Base-by-base conservation (phyloP, 2,329 filamentous ascomycete genomes). In the Meredithiella fracta region DNA sequence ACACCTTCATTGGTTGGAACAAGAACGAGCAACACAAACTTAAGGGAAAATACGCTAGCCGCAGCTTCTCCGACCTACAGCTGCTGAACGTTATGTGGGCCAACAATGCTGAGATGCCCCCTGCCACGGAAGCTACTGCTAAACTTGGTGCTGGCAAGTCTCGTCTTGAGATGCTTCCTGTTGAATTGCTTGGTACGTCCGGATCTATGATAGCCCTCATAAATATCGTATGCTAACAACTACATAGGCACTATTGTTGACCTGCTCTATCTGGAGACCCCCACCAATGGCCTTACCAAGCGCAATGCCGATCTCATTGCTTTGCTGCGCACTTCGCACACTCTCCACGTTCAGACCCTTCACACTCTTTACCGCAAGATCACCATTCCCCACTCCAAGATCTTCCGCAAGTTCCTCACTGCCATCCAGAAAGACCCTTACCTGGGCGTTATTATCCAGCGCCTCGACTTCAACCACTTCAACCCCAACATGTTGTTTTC, bases 391-490 rank as follows among this genome's bases (percentile, higher is more conserved):
- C 86, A 90, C 72, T 91, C 86, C 25, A 74, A 81, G 59, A 87
- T 89, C 65, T 92, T 90, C 70, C 82, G 82, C 65, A 91, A 91
- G 68, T 87, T 89, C 62, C 76, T 89, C 51, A 73, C 74, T 58
- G 85, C 86, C 63, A 73, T 91, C 61, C 71, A 73, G 49, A 70
- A 77, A 58, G 81, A 89, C 65, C 78, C 80, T 1, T 73, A 80
- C 7, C 73, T 90, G 55, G 86, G 86, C 49, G 83, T 80, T 42
- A 80, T 90, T 62, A 85, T 91, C 47, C 80, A 84, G 58, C 82
- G 86, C 53, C 72, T 91, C 49, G 86, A 92, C 69, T 90, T 92
- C 64, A 89, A 85, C 60, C 86, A 90, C 71, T 90, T 90, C 69
- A 90, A 87, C 66, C 86, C 85, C 22, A 80, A 84, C 55, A 83